These are phyloP conservation scores for Periconia macrospinosa DNA, from an alignment of 2,329 filamentous ascomycete species.

Conservation along the genomic window DNA sequence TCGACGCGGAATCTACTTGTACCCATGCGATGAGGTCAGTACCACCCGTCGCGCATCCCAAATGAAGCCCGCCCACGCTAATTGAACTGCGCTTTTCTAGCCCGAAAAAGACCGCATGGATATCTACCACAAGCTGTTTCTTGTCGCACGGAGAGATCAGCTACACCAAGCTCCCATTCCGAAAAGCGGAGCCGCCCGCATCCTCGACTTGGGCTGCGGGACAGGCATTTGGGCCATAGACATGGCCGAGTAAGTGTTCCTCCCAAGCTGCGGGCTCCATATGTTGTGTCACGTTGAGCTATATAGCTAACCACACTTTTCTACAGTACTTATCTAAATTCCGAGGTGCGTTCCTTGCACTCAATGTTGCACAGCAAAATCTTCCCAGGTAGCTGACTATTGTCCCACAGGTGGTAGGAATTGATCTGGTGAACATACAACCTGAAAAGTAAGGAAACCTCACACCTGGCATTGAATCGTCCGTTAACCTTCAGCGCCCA, in stretches of 20 bases:
- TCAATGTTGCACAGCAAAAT: slow-evolving; percentile 11
- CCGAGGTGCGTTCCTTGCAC: slow-evolving; percentile 47
- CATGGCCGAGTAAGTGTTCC: slow-evolving; percentile 69
- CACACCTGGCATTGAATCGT: slow-evolving; percentile 39
- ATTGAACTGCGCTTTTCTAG: slow-evolving; percentile 42
- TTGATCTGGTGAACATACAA: slow-evolving; percentile 66
- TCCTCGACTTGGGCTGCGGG: slow-evolving; percentile 75
- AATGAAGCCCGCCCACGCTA: slow-evolving; percentile 7
- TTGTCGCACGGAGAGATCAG: slow-evolving; percentile 61
- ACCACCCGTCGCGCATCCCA: neutral
- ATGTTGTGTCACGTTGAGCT: slow-evolving; percentile 11
- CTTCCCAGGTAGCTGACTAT: slow-evolving; percentile 25
- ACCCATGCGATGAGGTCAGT: slow-evolving; percentile 74
- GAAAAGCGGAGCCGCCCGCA: slow-evolving; percentile 47
- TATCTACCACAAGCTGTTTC: slow-evolving; percentile 78
- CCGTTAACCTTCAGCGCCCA: slow-evolving; percentile 29
- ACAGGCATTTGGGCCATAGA: slow-evolving; percentile 92
- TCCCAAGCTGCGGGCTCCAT: slow-evolving; percentile 5
- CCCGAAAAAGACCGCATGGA: slow-evolving; percentile 77
- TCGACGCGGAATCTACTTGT: slow-evolving; percentile 70
- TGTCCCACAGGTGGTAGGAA: slow-evolving; percentile 54
- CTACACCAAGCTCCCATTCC: slow-evolving; percentile 50
- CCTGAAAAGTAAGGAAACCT: slow-evolving; percentile 54
- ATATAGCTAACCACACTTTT: slow-evolving; percentile 31
- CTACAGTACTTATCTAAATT: slow-evolving; percentile 56